These are phyloP conservation scores for Fusarium sp. DNA, from an alignment of 2,329 filamentous ascomycete genomes.

Conservation along the genomic window DNA sequence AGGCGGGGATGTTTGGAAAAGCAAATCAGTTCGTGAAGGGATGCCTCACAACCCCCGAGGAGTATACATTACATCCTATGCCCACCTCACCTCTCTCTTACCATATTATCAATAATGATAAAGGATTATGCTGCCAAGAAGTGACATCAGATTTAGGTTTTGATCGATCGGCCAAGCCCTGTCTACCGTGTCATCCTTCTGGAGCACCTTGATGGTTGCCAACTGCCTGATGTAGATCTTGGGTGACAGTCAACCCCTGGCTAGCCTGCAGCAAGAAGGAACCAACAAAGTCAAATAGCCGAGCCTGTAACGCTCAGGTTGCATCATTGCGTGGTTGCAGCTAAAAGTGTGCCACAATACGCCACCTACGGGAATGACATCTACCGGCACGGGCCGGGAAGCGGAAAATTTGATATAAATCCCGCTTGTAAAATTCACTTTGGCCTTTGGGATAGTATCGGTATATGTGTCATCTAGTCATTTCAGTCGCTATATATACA, in stretches of 20 bases:
- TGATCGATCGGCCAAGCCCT: background rate
- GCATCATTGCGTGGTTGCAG: background rate
- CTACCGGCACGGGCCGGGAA: background rate
- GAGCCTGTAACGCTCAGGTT: background rate
- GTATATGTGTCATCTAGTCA: background rate
- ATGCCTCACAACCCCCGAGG: background rate
- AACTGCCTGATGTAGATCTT: background rate
- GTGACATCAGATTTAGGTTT: background rate
- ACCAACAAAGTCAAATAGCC: background rate
- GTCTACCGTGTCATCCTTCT: background rate
- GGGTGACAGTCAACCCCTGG: background rate
- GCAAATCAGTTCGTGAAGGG: background rate
- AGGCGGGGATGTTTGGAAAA: background rate
- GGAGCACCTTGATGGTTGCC: background rate
- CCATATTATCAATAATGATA: background rate
- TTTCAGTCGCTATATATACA: background rate
- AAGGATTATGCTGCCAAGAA: background rate
- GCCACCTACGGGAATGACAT: background rate
- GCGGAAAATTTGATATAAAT: background rate
- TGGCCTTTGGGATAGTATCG: background rate
- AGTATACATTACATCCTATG: background rate
- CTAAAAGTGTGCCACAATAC: background rate
- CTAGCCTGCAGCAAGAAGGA: background rate
- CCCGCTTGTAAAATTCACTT: background rate
- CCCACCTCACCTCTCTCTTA: background rate